Percentiles rank a stretch among this genome's conserved stretches.
Evolutionary conservation across 345 rosid genomes (phyloP).

Genomic region (Syzygium oleosum): DNA sequence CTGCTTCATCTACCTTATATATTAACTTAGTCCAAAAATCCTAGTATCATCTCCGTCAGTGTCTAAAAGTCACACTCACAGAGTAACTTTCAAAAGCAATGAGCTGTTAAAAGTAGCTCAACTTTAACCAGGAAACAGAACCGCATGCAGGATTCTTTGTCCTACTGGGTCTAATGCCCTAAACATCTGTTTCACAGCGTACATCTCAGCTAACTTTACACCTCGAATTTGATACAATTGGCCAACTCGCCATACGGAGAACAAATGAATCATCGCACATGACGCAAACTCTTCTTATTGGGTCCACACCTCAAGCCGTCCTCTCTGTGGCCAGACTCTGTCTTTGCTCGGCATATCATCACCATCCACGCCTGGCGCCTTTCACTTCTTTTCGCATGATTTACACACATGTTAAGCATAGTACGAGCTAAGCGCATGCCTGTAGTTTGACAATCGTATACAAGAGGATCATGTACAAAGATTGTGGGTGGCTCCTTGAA

Average conservation of each 20-base stretch:
- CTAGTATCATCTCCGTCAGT: neutral
- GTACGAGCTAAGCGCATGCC: neutral
- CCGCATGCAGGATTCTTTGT: neutral
- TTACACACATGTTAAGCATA: neutral
- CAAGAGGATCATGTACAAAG: neutral
- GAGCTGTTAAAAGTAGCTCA: too few relatives aligned
- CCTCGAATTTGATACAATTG: neutral
- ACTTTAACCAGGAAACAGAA: too few relatives aligned
- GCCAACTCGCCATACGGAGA: neutral
- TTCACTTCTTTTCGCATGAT: neutral
- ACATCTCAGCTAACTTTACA: neutral
- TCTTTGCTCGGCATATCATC: neutral
- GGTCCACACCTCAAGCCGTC: neutral
- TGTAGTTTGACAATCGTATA: neutral
- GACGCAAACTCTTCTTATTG: neutral
- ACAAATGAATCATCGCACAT: neutral
- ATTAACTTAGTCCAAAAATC: neutral
- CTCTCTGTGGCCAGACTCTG: too few relatives aligned
- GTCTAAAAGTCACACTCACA: neutral
- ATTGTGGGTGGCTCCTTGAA: neutral
- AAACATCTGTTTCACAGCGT: neutral
- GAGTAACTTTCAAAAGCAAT: too few relatives aligned
- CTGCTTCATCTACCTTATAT: neutral
- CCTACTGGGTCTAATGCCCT: neutral
- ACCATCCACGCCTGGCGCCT: neutral